Evolutionary conservation across 2,329 filamentous ascomycete species (phyloP).

Genomic region (Hirsutella rhossiliensis): DNA sequence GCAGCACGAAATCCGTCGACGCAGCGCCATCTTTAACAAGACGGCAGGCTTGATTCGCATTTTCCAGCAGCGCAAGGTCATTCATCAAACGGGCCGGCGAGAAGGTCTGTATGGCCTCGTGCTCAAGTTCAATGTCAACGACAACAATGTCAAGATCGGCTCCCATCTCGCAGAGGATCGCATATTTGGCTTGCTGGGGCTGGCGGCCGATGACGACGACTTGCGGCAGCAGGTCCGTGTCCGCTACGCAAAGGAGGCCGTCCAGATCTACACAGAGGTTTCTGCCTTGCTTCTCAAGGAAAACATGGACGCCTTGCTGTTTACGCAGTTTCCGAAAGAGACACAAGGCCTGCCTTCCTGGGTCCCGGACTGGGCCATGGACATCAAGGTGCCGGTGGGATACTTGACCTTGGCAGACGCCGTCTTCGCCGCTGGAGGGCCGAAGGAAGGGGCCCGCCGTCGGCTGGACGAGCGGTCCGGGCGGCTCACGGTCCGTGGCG

Average conservation of each 20-base stretch:
- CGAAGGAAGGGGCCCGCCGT: background rate
- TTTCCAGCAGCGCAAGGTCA: background rate
- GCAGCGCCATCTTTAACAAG: background rate
- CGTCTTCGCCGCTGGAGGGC: conserved; percentile 12
- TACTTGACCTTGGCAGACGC: conserved; percentile 12
- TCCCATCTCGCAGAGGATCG: conserved; percentile 16
- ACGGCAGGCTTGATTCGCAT: background rate
- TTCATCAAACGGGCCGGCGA: background rate
- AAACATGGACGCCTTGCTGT: conserved; percentile 16
- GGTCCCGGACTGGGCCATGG: conserved; percentile 21
- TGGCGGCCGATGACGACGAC: conserved; percentile 11
- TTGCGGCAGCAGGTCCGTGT: conserved; percentile 5
- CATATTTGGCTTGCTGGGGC: conserved; percentile 18
- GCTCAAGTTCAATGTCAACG: conserved; percentile 15
- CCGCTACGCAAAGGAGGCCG: conserved; percentile 4
- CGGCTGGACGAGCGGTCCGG: background rate
- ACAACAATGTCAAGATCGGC: conserved; percentile 10
- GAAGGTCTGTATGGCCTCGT: background rate
- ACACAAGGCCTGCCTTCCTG: conserved; percentile 16
- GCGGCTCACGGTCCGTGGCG: background rate
- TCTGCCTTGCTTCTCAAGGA: conserved; percentile 10
- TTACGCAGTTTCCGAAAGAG: conserved; percentile 14
- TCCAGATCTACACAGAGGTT: conserved; percentile 9
- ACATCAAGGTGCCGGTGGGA: conserved; percentile 12
- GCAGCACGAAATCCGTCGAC: background rate